Evolutionary conservation across 495 filamentous ascomycete species (phyloP).

Genomic region (Aspergillus wentii): DNA sequence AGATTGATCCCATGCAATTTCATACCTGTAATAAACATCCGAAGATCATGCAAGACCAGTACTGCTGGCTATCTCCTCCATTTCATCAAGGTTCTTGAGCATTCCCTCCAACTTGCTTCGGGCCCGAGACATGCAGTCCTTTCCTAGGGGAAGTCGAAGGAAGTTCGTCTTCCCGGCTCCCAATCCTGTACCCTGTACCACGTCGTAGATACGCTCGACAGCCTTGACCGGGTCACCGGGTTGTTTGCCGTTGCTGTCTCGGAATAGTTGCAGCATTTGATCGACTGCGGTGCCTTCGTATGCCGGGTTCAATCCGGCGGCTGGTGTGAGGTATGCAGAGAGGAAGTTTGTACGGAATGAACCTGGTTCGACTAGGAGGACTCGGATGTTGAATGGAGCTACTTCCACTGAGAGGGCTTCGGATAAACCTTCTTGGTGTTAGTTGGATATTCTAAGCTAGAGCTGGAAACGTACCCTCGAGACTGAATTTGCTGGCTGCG

Average conservation of each 20-base stretch:
- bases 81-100: no score
- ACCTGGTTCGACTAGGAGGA: slow-evolving; percentile 34
- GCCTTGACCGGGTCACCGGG: slow-evolving; percentile 39
- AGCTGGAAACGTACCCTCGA: no score
- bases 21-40: no score
- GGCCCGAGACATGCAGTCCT: no score
- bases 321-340: slow-evolving; percentile 5
- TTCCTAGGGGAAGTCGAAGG: no score
- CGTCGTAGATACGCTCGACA: slow-evolving; percentile 37
- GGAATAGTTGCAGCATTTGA: slow-evolving; percentile 19
- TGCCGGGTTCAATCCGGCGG: slow-evolving; percentile 18
- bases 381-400: slow-evolving; percentile 21
- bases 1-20: no score
- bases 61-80: no score
- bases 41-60: no score
- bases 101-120: no score
- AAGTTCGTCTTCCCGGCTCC: no score
- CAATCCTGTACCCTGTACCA: no score
- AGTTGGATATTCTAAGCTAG: no score
- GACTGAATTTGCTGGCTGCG: slow-evolving; percentile 44
- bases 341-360: slow-evolving; percentile 26
- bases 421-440: slow-evolving; percentile 21
- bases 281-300: slow-evolving; percentile 27
- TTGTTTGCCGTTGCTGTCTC: slow-evolving; percentile 23
- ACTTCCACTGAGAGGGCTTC: slow-evolving; percentile 20